Evolutionary conservation across 257 asterid genomes (phyloP), one percentile per base, ranked within the genome.

Genomic region (Plantago major): DNA sequence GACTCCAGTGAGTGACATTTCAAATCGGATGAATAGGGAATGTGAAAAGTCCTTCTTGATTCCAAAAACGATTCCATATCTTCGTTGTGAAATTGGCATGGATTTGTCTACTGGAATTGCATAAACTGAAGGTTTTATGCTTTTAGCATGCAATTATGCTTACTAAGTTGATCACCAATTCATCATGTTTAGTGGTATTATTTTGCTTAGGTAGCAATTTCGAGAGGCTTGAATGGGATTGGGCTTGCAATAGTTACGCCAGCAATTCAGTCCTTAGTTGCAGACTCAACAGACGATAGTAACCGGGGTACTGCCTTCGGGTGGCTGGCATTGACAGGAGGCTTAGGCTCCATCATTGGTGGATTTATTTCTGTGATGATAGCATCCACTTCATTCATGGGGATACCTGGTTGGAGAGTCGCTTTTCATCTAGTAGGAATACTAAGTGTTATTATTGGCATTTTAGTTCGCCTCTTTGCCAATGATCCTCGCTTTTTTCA

Each of bases 301-400:
- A 86, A 92, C 28, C 95, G 98, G 0, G 98, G 98, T 13, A 84
- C 84, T 11, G 98, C 97, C 17, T 92, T 92, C 6, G 98, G 97
- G 37, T 89, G 95, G 95, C 79, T 92, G 15, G 84, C 79, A 12
- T 37, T 89, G 22, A 89, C 95, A 0, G 88, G 86, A 18, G 81
- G 80, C 75, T 26, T 86, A 3, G 98, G 98, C 18, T 76, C 95
- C 51, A 82, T 84, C 10, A 73, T 88, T 33, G 97, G 98, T 4
- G 95, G 95, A 3, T 79, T 80, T 11, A 6, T 76, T 16, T 78
- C 96, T 1, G 79, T 86, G 26, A 71, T 88, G 1, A 40, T 91
- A 12, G 95, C 98, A 63, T 80, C 87, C 45, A 66, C 84, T 2
- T 49, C 95, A 3, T 62, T 86, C 73, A 58, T 84, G 80, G 98